These are phyloP conservation scores for Ceratobasidium sp. DNA, from an alignment of 1,284 basidiomycete species.

Conservation along the genomic window DNA sequence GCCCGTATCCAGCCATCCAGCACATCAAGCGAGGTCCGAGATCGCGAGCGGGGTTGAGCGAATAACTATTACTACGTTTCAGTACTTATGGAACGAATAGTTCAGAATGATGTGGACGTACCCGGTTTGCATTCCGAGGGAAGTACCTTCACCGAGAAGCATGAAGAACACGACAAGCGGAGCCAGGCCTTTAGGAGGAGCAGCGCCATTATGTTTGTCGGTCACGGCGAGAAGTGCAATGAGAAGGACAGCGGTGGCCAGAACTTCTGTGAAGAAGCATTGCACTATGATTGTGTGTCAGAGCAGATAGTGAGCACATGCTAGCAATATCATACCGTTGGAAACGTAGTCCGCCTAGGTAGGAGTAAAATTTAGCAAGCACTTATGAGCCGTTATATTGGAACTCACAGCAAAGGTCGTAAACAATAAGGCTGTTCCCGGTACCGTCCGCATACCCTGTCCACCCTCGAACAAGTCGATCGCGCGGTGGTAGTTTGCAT, in stretches of 20 bases:
- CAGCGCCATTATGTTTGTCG: constrained; percentile 58
- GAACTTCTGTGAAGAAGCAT: constrained; percentile 52
- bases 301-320: constrained; percentile 53
- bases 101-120: constrained; percentile 39
- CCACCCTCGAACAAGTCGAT: constrained; percentile 75
- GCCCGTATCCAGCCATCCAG: constrained; percentile 66
- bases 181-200: constrained; percentile 57
- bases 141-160: constrained; percentile 61
- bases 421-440: constrained; percentile 71
- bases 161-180: constrained; percentile 63
- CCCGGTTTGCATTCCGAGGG: constrained; percentile 64
- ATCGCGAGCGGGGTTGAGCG: constrained; percentile 70
- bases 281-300: constrained; percentile 55
- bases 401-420: constrained; percentile 69
- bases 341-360: constrained; percentile 39
- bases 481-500: constrained; percentile 77
- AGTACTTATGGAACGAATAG: background rate
- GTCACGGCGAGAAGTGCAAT: constrained; percentile 54
- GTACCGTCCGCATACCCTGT: constrained; percentile 62
- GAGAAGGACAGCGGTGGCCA: constrained; percentile 64
- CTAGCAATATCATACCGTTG: constrained; percentile 35
- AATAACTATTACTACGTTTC: constrained; percentile 49
- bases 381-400: background rate
- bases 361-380: background rate
- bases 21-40: constrained; percentile 66